phyloP scores from a whole-genome alignment of 495 filamentous ascomycete genomes.

The Penicilliopsis zonata region DNA sequence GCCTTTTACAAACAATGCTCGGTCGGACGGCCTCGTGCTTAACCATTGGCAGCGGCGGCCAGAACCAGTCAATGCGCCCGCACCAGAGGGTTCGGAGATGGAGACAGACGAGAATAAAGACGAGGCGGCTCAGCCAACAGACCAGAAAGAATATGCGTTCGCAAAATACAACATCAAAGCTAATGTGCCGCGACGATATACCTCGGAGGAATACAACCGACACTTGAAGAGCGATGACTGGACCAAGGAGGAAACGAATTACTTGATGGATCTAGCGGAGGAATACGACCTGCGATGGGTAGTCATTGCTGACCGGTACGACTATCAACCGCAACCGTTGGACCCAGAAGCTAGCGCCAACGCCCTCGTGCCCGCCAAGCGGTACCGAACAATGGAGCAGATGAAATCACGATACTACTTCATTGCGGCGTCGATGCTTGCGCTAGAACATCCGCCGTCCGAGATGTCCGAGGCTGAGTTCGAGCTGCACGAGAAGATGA shows the following conservation, averaged over 20 bases:
- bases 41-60: constrained; percentile 51
- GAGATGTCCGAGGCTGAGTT: constrained; percentile 80
- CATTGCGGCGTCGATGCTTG: constrained; percentile 74
- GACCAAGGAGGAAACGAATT: constrained; percentile 88
- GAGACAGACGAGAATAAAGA: constrained; percentile 28
- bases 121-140: constrained; percentile 16
- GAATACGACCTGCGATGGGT: constrained; percentile 82
- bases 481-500: constrained; percentile 67
- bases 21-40: constrained; percentile 44
- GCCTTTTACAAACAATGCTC: constrained; percentile 47
- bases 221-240: constrained; percentile 64
- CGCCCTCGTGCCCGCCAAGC: constrained; percentile 29
- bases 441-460: constrained; percentile 65
- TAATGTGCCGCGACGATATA: constrained; percentile 58
- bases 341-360: constrained; percentile 25
- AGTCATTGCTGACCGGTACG: constrained; percentile 88
- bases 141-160: constrained; percentile 40
- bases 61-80: constrained; percentile 25
- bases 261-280: constrained; percentile 58
- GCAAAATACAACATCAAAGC: constrained; percentile 76
- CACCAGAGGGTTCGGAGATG: constrained; percentile 29
- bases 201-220: constrained; percentile 71
- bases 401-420: constrained; percentile 85
- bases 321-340: constrained; percentile 44
- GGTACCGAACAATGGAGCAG: constrained; percentile 65